A percentile compares a stretch with the other conserved stretches of the same genome.
phyloP scores from a whole-genome alignment of 352 stramenopile species.

The Plasmopara muralis region DNA sequence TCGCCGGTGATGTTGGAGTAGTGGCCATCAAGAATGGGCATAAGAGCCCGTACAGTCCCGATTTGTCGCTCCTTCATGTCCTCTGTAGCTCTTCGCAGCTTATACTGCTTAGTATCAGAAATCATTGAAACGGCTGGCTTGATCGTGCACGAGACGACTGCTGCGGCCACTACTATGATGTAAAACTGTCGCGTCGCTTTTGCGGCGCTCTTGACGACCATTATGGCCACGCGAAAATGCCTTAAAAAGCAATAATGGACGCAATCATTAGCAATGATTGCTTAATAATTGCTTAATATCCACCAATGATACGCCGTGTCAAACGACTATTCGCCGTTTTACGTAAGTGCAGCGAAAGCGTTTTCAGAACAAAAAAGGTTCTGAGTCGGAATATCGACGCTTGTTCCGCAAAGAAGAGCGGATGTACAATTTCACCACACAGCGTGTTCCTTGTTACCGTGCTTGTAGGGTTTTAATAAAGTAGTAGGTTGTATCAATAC shows the following conservation, averaged over 20 bases:
- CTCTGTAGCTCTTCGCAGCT: slow-evolving; percentile 4
- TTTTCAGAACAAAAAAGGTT: background rate
- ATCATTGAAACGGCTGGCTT: slow-evolving; percentile 1
- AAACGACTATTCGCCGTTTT: background rate
- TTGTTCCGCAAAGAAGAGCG: too few species aligned
- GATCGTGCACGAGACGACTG: slow-evolving; percentile 9
- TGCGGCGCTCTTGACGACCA: slow-evolving; percentile 1
- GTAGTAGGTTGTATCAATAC: too few species aligned
- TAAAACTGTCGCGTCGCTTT: slow-evolving; percentile 8
- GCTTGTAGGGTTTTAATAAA: too few species aligned
- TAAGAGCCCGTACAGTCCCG: slow-evolving; percentile 9
- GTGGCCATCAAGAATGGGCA: slow-evolving; percentile 18
- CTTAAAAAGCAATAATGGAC: background rate
- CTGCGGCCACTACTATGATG: slow-evolving; percentile 13
- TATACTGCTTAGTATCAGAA: slow-evolving; percentile 4
- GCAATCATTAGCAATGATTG: background rate
- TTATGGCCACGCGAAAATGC: slow-evolving; percentile 1
- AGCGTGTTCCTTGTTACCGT: too few species aligned
- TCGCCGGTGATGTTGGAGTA: slow-evolving; percentile 11
- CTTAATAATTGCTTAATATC: background rate
- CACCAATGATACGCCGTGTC: background rate
- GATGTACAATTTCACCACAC: too few species aligned
- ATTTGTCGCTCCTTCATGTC: slow-evolving; percentile 1
- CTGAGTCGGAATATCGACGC: too few species aligned
- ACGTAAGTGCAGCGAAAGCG: background rate